Conservation (phyloP, 257 asterid species). For the Solanum etuberosum region DNA sequence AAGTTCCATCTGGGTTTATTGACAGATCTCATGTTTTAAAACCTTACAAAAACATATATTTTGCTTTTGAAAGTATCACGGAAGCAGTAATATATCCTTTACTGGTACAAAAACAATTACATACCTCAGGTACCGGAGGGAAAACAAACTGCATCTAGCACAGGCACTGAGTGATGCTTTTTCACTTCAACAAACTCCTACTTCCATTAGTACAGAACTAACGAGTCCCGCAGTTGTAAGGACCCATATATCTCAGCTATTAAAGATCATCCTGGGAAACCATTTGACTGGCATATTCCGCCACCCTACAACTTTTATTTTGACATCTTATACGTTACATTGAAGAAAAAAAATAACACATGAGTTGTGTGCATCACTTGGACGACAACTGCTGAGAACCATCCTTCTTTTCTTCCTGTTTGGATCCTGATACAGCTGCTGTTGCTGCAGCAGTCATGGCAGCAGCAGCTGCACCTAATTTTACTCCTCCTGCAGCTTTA, state of each 20-base stretch:
- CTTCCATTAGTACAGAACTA: neutral
- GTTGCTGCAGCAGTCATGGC: constrained; percentile 91
- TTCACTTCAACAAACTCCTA: neutral
- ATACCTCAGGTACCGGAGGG: neutral
- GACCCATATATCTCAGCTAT: neutral
- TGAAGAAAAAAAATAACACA: neutral
- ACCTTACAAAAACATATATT: neutral
- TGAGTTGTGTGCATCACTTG: neutral
- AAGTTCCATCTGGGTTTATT: neutral
- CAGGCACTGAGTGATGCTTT: neutral
- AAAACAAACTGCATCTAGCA: neutral
- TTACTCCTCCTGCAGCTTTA: constrained; percentile 89
- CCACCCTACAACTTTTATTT: neutral
- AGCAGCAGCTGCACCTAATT: constrained; percentile 79
- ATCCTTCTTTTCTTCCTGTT: constrained; percentile 35
- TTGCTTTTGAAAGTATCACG: neutral
- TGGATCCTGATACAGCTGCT: constrained; percentile 67
- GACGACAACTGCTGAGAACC: constrained; percentile 26
- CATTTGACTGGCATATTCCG: neutral
- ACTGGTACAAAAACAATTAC: neutral
- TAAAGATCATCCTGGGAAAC: neutral
- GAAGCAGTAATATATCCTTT: neutral
- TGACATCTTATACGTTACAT: neutral
- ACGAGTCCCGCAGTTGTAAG: neutral
- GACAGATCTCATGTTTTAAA: neutral